Evolutionary conservation across 257 asterid species (phyloP), one percentile per base, ranked within the genome.

Genomic region (Gentiana straminea): DNA sequence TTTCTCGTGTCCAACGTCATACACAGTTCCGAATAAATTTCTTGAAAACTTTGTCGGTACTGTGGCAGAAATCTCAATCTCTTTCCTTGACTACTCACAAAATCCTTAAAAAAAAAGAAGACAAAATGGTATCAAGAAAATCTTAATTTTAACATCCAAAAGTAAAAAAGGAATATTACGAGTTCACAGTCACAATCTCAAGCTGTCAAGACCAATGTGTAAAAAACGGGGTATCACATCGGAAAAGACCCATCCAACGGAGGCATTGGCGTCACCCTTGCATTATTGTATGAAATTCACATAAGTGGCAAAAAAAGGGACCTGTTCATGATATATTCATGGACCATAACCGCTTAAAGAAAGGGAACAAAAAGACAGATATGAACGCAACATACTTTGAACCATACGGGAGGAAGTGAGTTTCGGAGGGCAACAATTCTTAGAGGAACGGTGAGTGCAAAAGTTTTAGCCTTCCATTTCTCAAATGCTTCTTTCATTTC

Each of bases 391-490:
- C 79, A 45, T 58, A 91, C 98, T 85, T 77, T 76, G 63, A 87
- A 49, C 98, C 98, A 87, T 35, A 83, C 65, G 37, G 96, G 78
- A 72, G 97, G 95, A 9, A 87, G 36, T 9, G 98, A 91, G 69
- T 82, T 85, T 68, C 78, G 80, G 13, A 84, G 70, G 64, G 95
- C 84, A 68, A 91, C 95, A 15, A 91, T 55, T 71, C 87, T 75
- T 35, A 91, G 64, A 66, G 95, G 90, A 49, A 91, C 97, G 0
- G 88, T 79, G 60, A 87, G 69, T 8, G 96, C 90, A 48, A 74
- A 87, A n/a, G 93, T 67, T 72, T 87, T 87, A 3, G 95, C 73
- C 73, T 87, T 84, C 92, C 92, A 91, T 39, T 66, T 75, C 51
- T 87, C 95, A 69, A 87, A 87, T 68, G 76, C 90, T n/a, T 72